phyloP scores from a whole-genome alignment of 306 rosid genomes.

The Malus fusca region DNA sequence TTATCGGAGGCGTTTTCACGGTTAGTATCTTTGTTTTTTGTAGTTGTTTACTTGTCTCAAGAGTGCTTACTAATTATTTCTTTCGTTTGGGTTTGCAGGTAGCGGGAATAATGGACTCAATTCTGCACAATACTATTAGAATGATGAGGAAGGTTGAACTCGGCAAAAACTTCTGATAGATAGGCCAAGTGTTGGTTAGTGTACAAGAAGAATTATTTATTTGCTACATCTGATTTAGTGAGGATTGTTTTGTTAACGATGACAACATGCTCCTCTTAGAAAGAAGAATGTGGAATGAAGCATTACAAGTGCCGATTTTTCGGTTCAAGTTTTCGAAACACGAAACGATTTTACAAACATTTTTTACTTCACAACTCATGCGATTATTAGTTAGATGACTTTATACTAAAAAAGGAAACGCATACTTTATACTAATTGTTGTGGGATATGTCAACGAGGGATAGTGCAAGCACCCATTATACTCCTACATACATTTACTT shows the following conservation, averaged over 20 bases:
- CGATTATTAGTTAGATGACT: no score
- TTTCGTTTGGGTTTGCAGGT: constrained; percentile 57
- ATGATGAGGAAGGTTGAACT: constrained; percentile 74
- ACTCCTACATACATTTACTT: no score
- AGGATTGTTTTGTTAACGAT: constrained; percentile 4
- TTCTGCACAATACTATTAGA: constrained; percentile 73
- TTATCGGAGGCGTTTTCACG: constrained; percentile 97
- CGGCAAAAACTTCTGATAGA: constrained; percentile 76
- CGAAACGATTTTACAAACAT: neutral
- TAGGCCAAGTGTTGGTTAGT: constrained; percentile 16
- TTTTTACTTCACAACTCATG: neutral
- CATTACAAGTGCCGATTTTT: neutral
- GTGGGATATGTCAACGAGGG: no score
- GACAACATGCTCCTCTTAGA: neutral
- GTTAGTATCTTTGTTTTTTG: constrained; percentile 39
- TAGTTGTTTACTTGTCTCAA: neutral
- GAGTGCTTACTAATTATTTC: neutral
- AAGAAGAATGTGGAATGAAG: neutral
- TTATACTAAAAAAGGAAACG: no score
- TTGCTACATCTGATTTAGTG: constrained; percentile 19
- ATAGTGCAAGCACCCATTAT: no score
- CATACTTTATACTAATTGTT: no score
- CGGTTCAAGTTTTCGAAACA: neutral
- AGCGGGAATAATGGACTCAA: constrained; percentile 88
- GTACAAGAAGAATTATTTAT: constrained; percentile 19